Evolutionary conservation across 345 rosid genomes (phyloP).

Genomic region (Eucalyptus rudis): DNA sequence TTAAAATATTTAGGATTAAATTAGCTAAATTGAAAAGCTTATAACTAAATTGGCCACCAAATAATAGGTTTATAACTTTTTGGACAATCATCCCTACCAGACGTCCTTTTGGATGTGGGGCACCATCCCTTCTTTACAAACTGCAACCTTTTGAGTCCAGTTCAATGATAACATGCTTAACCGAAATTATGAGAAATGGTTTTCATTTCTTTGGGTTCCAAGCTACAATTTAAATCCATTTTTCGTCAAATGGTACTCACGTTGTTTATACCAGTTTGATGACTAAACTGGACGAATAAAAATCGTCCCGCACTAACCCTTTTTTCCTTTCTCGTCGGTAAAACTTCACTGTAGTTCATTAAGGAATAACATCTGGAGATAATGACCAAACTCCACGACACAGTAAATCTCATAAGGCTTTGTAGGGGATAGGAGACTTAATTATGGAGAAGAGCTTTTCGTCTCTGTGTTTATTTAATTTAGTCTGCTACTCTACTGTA

Average conservation of each 20-base stretch:
- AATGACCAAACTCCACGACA: neutral
- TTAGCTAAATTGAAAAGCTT: neutral
- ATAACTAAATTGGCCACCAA: accelerated
- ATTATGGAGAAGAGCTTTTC: neutral
- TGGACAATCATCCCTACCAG: neutral
- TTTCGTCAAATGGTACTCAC: neutral
- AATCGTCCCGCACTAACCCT: neutral
- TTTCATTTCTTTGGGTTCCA: neutral
- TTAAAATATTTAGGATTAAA: neutral
- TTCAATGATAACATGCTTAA: neutral
- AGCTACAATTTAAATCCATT: neutral
- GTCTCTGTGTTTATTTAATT: neutral
- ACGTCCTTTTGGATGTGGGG: accelerated
- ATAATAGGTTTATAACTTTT: accelerated
- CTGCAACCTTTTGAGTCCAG: neutral
- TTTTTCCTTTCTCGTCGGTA: neutral
- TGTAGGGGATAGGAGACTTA: neutral
- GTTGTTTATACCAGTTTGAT: neutral
- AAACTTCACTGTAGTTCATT: neutral
- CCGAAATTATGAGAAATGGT: neutral
- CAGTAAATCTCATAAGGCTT: neutral
- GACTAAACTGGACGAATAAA: neutral
- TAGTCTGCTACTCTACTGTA: neutral
- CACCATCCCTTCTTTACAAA: neutral
- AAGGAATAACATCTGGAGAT: neutral